Conservation (phyloP, 2,329 filamentous ascomycete species). For the Septoria linicola region DNA sequence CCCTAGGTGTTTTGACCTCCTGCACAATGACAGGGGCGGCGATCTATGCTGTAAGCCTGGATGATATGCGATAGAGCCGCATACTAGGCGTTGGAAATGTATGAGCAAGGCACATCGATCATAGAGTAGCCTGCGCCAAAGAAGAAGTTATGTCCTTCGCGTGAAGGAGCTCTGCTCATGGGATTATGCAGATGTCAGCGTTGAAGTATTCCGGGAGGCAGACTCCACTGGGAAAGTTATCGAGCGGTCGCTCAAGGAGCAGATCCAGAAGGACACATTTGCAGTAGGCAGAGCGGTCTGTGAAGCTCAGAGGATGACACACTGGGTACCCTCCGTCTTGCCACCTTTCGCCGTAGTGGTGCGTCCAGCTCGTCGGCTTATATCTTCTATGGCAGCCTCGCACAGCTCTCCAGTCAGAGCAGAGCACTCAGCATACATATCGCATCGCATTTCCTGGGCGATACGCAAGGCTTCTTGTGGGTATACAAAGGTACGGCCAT, state of each 20-base stretch:
- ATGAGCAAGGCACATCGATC: too few relatives aligned
- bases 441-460: constrained; percentile 60
- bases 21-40: neutral
- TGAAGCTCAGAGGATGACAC: constrained; percentile 26
- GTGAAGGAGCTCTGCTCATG: too few relatives aligned
- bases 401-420: constrained; percentile 59
- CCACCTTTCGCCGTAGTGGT: constrained; percentile 57
- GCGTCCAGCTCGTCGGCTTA: constrained; percentile 58
- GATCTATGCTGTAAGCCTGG: neutral
- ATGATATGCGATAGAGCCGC: neutral
- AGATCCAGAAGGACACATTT: neutral
- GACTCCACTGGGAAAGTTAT: neutral
- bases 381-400: constrained; percentile 59
- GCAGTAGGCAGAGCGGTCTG: neutral
- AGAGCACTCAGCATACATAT: constrained; percentile 63
- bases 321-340: constrained; percentile 26
- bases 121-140: neutral
- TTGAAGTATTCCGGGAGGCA: too few relatives aligned
- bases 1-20: neutral
- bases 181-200: too few relatives aligned
- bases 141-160: neutral
- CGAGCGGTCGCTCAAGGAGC: neutral
- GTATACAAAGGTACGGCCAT: constrained; percentile 48
- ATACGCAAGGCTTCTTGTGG: constrained; percentile 50
- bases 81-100: too few relatives aligned